phyloP scores from a whole-genome alignment of 2,329 filamentous ascomycete genomes.

The Fusarium piperis region DNA sequence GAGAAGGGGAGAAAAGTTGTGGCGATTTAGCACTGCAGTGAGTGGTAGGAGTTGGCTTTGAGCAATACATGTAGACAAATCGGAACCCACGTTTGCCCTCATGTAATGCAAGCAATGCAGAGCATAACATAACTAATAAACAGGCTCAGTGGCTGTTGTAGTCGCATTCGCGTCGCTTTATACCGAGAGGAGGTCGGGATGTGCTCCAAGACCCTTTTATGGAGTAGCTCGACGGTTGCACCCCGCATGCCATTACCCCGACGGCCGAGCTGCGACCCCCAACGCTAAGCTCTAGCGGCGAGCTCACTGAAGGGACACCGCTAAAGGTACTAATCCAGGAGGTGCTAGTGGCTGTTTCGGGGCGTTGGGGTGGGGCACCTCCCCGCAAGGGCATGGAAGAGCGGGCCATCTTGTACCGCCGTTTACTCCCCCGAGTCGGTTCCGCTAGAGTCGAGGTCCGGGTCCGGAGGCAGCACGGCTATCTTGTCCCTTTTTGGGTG shows the following conservation, averaged over 20 bases:
- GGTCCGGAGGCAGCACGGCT: conserved; percentile 8
- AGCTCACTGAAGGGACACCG: neutral
- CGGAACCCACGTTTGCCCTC: conserved; percentile 13
- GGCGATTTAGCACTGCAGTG: neutral
- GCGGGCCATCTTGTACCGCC: neutral
- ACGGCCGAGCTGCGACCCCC: conserved; percentile 34
- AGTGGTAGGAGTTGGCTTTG: neutral
- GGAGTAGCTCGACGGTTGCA: conserved; percentile 5
- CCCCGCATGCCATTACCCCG: conserved; percentile 42
- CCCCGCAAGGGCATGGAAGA: conserved; percentile 19
- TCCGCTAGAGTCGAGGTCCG: conserved; percentile 18
- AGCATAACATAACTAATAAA: neutral
- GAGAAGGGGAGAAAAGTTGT: neutral
- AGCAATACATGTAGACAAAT: conserved; percentile 24
- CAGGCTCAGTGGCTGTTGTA: neutral
- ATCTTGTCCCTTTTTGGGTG: neutral
- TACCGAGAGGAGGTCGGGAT: conserved; percentile 22
- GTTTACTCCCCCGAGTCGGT: conserved; percentile 17
- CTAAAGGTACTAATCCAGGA: conserved; percentile 31
- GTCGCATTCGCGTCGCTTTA: conserved; percentile 20
- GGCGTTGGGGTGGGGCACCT: neutral
- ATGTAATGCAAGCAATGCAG: neutral
- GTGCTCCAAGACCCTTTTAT: neutral
- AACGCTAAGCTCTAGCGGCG: conserved; percentile 10
- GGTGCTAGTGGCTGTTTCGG: conserved; percentile 32